Percentiles rank a stretch among this genome's conserved stretches.
phyloP scores from a whole-genome alignment of 768 basidiomycete genomes.

The Wakefieldia striispora region DNA sequence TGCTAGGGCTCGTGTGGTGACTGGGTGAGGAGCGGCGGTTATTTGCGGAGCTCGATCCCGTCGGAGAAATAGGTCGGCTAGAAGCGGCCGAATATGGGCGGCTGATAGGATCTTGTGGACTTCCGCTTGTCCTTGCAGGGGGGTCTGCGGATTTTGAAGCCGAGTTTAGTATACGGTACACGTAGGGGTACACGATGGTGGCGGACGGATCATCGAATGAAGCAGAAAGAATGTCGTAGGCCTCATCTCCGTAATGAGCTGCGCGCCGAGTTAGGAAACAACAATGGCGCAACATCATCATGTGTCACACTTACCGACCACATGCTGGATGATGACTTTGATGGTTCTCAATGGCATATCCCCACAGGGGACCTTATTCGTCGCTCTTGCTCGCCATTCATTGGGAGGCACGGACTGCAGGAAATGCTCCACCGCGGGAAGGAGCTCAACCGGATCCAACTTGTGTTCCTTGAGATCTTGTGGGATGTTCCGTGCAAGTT shows the following conservation, averaged over 20 bases:
- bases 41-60: constrained; percentile 55
- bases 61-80: constrained; percentile 72
- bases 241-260: constrained; percentile 85
- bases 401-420: constrained; percentile 91
- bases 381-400: constrained; percentile 91
- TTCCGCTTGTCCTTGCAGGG: constrained; percentile 19
- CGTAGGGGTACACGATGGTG: constrained; percentile 95
- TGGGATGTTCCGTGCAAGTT: constrained; percentile 90
- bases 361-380: constrained; percentile 89
- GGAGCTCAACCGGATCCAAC: constrained; percentile 84
- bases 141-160: constrained; percentile 43
- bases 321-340: constrained; percentile 97
- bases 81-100: constrained; percentile 57
- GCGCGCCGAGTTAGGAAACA: constrained; percentile 15
- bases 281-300: constrained; percentile 1
- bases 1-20: constrained; percentile 66
- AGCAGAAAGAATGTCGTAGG: constrained; percentile 86
- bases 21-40: constrained; percentile 57
- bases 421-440: constrained; percentile 93
- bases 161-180: constrained; percentile 87
- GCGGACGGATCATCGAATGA: constrained; percentile 96
- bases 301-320: constrained; percentile 71
- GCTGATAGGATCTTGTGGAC: constrained; percentile 37
- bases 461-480: constrained; percentile 80
- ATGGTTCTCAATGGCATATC: constrained; percentile 98